Base-by-base conservation (phyloP, 495 filamentous ascomycete genomes). In the Pseudoneurospora amorphoporcata region DNA sequence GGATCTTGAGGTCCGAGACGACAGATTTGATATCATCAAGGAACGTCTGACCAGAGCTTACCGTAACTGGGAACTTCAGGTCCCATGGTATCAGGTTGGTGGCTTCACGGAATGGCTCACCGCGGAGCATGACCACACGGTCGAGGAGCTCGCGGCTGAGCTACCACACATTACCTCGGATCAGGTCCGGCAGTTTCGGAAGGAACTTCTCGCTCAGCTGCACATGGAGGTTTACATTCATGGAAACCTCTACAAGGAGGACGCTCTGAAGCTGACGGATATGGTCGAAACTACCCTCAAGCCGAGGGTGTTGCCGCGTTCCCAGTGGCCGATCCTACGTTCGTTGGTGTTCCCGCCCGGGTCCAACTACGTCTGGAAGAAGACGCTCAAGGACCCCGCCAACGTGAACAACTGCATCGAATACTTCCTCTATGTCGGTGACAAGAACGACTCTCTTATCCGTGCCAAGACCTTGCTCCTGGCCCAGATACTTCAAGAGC, bases 381-480 rank as follows among this genome's bases (percentile, higher is more conserved):
- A 91, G 68, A 87, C 86, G 3, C 85, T 98, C 58, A 92, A 91
- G 77, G 95, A 98, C 78, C 90, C 92, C 0, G 93, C 91, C 37
- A 99, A 99, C 76, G 90, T 99, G 76, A 99, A 99, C 78, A 90
- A 97, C 79, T 97, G 93, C 80, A 96, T 99, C 75, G 95, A 98
- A 75, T 98, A 97, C 76, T 89, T 90, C 74, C 83, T 98, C 8
- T 92, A 91, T 72, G 85, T 97, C 70, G 95, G 95, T 23, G 87
- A 91, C 72, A 89, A 90, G 75, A 83, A 86, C 0, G 89, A 96
- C 76, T 85, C 90, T 37, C 74, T 75, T 3, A 78, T 95, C 12
- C 86, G 92, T 17, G 91, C 94, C 17, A 94, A 93, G 83, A 85
- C 92, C 0, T 85, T 94, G 61, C 86, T 99, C 9, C 86, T 98